Evolutionary conservation across 306 rosid species (phyloP).

Genomic region (Urtica urens): DNA sequence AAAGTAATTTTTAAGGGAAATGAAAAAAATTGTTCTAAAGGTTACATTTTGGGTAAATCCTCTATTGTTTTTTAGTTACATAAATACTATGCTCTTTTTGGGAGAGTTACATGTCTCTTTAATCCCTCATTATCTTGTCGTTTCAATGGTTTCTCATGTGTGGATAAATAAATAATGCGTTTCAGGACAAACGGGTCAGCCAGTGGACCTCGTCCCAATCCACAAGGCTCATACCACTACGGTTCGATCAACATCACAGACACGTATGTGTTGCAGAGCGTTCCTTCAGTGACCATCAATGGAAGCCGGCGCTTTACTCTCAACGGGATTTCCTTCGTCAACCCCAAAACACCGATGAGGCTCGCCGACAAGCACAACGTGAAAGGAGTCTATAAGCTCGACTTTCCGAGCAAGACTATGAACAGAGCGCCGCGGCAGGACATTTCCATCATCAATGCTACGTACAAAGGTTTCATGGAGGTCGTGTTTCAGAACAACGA

Average conservation of each 20-base stretch:
- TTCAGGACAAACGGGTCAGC: conserved; percentile 73
- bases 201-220: conserved; percentile 96
- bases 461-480: conserved; percentile 78
- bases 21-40: too few relatives aligned
- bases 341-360: conserved; percentile 62
- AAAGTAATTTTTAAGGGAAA: too few relatives aligned
- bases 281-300: conserved; percentile 39
- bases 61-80: too few relatives aligned
- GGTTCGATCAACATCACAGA: conserved; percentile 76
- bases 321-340: conserved; percentile 69
- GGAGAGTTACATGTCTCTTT: too few relatives aligned
- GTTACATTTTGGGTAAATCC: too few relatives aligned
- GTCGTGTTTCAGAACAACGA: conserved; percentile 73
- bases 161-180: too few relatives aligned
- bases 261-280: conserved; percentile 46
- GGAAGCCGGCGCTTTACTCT: conserved; percentile 47
- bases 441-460: conserved; percentile 63
- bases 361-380: conserved; percentile 59
- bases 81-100: too few relatives aligned
- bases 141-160: too few relatives aligned
- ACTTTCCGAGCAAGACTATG: conserved; percentile 61
- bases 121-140: too few relatives aligned
- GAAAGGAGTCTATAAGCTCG: conserved; percentile 67
- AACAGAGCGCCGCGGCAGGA: conserved; percentile 43
- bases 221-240: conserved; percentile 81